Base-by-base conservation (phyloP, 495 filamentous ascomycete species). In the Aspergillus nidulans region DNA sequence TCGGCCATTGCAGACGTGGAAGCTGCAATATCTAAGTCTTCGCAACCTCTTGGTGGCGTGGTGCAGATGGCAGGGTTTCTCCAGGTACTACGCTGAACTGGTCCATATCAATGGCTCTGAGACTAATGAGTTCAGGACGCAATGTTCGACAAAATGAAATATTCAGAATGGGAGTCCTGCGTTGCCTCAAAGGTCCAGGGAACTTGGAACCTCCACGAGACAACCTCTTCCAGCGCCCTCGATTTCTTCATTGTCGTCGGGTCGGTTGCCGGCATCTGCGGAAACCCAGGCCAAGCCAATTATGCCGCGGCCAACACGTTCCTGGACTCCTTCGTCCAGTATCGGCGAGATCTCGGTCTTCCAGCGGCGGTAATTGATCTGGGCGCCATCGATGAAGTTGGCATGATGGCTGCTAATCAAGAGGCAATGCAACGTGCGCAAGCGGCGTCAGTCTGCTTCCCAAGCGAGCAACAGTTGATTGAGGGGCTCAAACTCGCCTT, bases 121-220 rank as follows among this genome's bases (percentile, higher is more conserved):
- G 10, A 34, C 30, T 34, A 34, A 34, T 12, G 2, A 34, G 4
- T n/a, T 2, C 30, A 34, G 30, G 30, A 34, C 30, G 30, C 30
- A 2, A 21, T 26, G 8, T 74, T 13, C 59, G 69, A 8, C 18
- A 45, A 13, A 10, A 81, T 82, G 78, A 67, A 67, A 0, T 44
- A 68, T 15, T 54, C 70, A 0, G 65, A 76, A 19, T 78, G 75
- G 69, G 59, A 57, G 0, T 56, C 56, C 0, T 64, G 68, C 0
- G 54, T 75, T 0, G 53, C 53, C 1, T 71, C 77, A 24, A 82
- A 81, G 59, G 67, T 76, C 4, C 32, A 69, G 2, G 80, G 79
- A 1, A 72, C 77, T 0, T 76, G 69, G 72, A 78, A 85, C 63
- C 76, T 87, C 26, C 82, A 87, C 64, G 67, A 79, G 36, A 18